phyloP scores from a whole-genome alignment of 768 basidiomycete species.

The Pisolithus tinctorius region DNA sequence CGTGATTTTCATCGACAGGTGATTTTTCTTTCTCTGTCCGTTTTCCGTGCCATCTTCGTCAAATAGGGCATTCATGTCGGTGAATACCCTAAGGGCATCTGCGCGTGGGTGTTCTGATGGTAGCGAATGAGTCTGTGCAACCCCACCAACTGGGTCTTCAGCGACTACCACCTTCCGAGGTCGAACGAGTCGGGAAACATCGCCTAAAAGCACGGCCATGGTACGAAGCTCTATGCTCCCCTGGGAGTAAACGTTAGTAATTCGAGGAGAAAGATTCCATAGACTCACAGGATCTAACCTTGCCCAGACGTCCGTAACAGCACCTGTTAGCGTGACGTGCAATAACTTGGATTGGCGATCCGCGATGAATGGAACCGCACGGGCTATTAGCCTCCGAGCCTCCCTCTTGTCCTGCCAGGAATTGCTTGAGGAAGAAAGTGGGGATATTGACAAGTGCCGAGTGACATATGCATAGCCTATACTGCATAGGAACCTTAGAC shows the following conservation, averaged over 20 bases:
- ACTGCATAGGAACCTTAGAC: constrained; percentile 28
- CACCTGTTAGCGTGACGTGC: constrained; percentile 42
- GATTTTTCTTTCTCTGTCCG: constrained; percentile 14
- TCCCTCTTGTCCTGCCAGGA: constrained; percentile 40
- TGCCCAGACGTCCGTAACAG: constrained; percentile 62
- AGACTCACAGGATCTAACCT: constrained; percentile 38
- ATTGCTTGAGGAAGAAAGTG: constrained; percentile 39
- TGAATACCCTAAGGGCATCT: constrained; percentile 17
- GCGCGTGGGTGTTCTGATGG: constrained; percentile 11
- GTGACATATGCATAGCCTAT: constrained; percentile 63
- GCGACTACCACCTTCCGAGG: constrained; percentile 30
- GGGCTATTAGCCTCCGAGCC: constrained; percentile 41
- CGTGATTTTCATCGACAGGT: constrained; percentile 51
- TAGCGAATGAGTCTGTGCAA: not conserved
- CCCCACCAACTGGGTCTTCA: not conserved
- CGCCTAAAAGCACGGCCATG: constrained; percentile 49
- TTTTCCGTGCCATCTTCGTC: not conserved
- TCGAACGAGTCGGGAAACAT: constrained; percentile 46
- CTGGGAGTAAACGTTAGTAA: constrained; percentile 20
- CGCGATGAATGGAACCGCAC: constrained; percentile 57
- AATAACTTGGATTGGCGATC: constrained; percentile 53
- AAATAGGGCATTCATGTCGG: constrained; percentile 22
- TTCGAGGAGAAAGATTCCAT: not conserved
- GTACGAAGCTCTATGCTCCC: constrained; percentile 30
- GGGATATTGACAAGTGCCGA: constrained; percentile 54